Conservation (phyloP, 495 filamentous ascomycete species). For the Cercophora newfieldiana region DNA sequence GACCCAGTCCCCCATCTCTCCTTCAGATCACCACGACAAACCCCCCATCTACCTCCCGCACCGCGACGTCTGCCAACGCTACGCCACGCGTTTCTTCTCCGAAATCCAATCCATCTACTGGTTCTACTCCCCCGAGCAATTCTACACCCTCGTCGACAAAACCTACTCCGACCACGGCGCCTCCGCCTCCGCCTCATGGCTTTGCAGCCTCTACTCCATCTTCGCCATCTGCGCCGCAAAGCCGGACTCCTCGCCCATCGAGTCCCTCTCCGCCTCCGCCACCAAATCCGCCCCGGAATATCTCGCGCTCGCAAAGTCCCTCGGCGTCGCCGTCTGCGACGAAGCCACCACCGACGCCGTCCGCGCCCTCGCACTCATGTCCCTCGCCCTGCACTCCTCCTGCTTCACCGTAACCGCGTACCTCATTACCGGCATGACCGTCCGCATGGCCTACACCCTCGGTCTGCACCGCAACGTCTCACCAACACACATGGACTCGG, state of each 20-base stretch:
- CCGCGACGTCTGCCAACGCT: slow-evolving; percentile 15
- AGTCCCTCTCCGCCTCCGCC: neutral
- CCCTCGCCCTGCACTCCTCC: slow-evolving; percentile 9
- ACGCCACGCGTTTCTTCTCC: slow-evolving; percentile 10
- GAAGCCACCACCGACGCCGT: slow-evolving; percentile 8
- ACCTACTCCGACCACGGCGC: slow-evolving; percentile 1
- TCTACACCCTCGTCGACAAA: slow-evolving; percentile 14
- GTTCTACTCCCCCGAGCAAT: slow-evolving; percentile 19
- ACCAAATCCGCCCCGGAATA: slow-evolving; percentile 6
- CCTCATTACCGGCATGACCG: slow-evolving; percentile 7
- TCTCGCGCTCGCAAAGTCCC: slow-evolving; percentile 9
- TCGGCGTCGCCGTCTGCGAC: slow-evolving; percentile 11
- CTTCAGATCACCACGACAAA: neutral
- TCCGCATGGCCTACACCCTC: slow-evolving; percentile 14
- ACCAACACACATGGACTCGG: neutral
- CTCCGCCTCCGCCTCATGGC: neutral
- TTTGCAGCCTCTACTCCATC: slow-evolving; percentile 16
- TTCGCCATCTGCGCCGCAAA: slow-evolving; percentile 11
- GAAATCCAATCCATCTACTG: slow-evolving; percentile 19
- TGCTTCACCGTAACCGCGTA: slow-evolving; percentile 13
- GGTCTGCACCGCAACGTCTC: slow-evolving; percentile 15
- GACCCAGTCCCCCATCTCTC: neutral
- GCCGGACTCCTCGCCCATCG: neutral
- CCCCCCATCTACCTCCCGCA: slow-evolving; percentile 4
- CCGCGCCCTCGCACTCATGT: slow-evolving; percentile 1